Conservation (phyloP, 305 asterid genomes). For the Plantago coronopus region DNA sequence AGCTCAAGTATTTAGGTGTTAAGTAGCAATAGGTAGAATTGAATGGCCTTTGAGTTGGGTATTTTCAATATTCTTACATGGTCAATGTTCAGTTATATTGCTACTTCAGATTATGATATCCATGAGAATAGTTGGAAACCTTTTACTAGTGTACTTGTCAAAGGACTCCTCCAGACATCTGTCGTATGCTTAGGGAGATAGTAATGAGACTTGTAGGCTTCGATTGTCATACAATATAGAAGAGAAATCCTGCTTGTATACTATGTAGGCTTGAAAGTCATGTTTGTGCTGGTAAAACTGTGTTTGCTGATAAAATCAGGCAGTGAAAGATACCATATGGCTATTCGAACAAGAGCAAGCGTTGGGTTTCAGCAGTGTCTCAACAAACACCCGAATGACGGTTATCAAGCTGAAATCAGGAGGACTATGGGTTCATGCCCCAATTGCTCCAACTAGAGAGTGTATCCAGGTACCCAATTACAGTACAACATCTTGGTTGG, state of each 20-base stretch:
- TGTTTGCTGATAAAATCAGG: conserved; percentile 44
- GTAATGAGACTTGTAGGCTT: neutral
- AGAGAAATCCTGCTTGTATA: neutral
- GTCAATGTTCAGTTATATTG: neutral
- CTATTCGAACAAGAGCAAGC: conserved; percentile 95
- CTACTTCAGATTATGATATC: neutral
- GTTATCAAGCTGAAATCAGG: conserved; percentile 87
- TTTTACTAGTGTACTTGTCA: neutral
- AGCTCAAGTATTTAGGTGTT: too few relatives aligned
- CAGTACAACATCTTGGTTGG: too few relatives aligned
- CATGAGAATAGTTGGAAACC: neutral
- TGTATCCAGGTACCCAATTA: conserved; percentile 63
- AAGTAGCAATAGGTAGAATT: too few relatives aligned
- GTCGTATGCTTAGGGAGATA: neutral
- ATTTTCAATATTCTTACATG: too few relatives aligned
- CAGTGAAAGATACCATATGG: conserved; percentile 68
- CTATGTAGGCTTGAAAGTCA: neutral
- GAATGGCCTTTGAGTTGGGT: too few relatives aligned
- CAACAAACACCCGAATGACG: conserved; percentile 87
- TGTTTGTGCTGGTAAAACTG: conserved; percentile 22
- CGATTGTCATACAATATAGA: neutral
- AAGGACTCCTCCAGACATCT: neutral
- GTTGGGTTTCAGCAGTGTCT: conserved; percentile 90
- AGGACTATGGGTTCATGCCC: conserved; percentile 94
- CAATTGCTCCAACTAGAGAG: conserved; percentile 91